phyloP scores from a whole-genome alignment of 805 yeast species.

The Monosporozyma solicola region DNA sequence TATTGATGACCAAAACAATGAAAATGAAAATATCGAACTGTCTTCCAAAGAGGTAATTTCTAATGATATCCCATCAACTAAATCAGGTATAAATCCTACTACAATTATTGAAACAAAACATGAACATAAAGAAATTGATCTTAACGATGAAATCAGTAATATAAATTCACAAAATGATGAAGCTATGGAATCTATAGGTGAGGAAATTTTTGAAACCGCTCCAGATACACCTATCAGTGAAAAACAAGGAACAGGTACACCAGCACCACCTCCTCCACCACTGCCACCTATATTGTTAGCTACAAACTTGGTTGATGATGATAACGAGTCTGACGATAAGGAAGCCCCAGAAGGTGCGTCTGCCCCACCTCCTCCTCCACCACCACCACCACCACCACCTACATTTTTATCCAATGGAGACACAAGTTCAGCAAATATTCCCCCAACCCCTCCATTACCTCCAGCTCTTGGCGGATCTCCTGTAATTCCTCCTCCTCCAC shows the following conservation, averaged over 20 bases:
- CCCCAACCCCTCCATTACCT: constrained; percentile 31
- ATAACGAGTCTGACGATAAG: background rate
- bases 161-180: background rate
- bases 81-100: background rate
- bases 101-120: background rate
- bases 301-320: background rate
- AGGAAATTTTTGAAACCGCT: background rate
- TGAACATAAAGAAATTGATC: background rate
- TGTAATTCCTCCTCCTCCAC: constrained; percentile 26
- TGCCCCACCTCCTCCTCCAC: constrained; percentile 20
- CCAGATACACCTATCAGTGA: background rate
- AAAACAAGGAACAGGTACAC: background rate
- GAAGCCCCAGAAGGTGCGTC: constrained; percentile 6
- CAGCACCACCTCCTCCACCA: constrained; percentile 22
- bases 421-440: constrained; percentile 5
- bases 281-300: constrained; percentile 6
- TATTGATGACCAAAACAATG: constrained; percentile 1
- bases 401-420: background rate
- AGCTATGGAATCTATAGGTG: background rate
- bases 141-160: background rate
- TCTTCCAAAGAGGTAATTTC: background rate
- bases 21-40: background rate
- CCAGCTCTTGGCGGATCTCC: constrained; percentile 24
- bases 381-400: constrained; percentile 24
- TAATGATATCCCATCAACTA: background rate